Conservation (phyloP, 768 basidiomycete species). For the Suillus cothurnatus region DNA sequence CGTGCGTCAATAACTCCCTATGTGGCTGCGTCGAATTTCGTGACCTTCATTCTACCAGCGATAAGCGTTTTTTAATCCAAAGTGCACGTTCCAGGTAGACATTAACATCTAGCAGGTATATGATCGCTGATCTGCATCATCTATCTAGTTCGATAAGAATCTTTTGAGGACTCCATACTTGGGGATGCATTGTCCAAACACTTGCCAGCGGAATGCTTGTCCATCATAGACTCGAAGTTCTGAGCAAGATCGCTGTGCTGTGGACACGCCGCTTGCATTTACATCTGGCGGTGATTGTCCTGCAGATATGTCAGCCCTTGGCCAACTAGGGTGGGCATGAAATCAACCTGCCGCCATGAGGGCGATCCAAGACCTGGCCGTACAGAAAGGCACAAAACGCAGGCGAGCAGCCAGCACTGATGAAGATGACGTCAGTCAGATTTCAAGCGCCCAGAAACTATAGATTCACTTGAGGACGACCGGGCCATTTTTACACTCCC, state of each 20-base stretch:
- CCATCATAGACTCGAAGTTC: conserved; percentile 15
- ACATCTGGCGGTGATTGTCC: conserved; percentile 31
- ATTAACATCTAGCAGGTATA: background rate
- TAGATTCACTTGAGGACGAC: conserved; percentile 33
- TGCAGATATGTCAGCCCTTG: conserved; percentile 11
- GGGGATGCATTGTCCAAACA: conserved; percentile 21
- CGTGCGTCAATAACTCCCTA: no score
- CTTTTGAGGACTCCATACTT: conserved; percentile 26
- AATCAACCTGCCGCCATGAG: conserved; percentile 24
- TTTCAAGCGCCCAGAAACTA: conserved; percentile 25
- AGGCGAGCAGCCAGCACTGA: conserved; percentile 20
- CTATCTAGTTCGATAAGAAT: background rate
- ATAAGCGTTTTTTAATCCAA: no score
- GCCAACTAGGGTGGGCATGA: conserved; percentile 26
- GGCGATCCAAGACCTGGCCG: conserved; percentile 21
- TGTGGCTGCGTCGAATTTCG: no score
- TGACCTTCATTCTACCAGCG: no score
- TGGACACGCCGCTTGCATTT: conserved; percentile 34
- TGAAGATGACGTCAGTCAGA: conserved; percentile 8
- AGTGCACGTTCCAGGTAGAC: background rate
- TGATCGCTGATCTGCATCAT: background rate
- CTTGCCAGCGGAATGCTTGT: conserved; percentile 19
- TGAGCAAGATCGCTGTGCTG: conserved; percentile 1
- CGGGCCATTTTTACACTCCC: conserved; percentile 60
- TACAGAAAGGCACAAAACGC: conserved; percentile 23